Evolutionary conservation across 2,329 filamentous ascomycete species (phyloP), one percentile per base, ranked within the genome.

Genomic region (Ceratocystis lukuohia): DNA sequence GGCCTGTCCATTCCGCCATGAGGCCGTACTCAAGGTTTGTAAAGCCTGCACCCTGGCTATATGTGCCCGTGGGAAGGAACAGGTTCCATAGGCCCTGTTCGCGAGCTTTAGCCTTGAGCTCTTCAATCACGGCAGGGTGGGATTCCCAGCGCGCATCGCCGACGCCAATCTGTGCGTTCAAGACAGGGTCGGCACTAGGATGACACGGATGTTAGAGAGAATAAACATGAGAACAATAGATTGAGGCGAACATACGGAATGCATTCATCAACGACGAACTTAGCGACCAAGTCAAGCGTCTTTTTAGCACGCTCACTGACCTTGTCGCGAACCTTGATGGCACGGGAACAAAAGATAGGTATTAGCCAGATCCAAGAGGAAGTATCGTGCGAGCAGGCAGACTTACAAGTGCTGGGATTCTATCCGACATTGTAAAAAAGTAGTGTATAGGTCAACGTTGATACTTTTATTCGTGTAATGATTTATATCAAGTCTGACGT

Each of bases 181-280:
- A 88, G 70, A 96, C 83, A 67, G 87, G 80, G 74, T 97, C 93
- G 74, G 90, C 89, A 68, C 84, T 87, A 70, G 30, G 37, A 12
- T 3, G 37, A 12, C 61, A 64, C 1, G 28, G 33, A 64, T 48
- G 20, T 57, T 28, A 17, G 8, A 2, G 45, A 8, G n/a, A 17
- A 8, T 28, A 44, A 41, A 33, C 30, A 33, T 33, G 63, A 1
- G 30, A 7, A 7, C 8, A 33, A 1, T 10, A 41, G 37, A 37
- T 48, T 3, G 61, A 28, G 22, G 45, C 22, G 6, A n/a, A 59
- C 83, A 77, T 75, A 86, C 84, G 88, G 88, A 70, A 91, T 87
- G 75, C 89, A 99, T 80, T 96, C 92, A 77, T 96, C 92, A 74
- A 97, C 89, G 71, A 99, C 94, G 73, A 99, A 99, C 76, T 91